A percentile compares a stretch with the other conserved stretches of the same genome.
phyloP scores from a whole-genome alignment of 805 yeast genomes.

The Cyberlindnera americana region DNA sequence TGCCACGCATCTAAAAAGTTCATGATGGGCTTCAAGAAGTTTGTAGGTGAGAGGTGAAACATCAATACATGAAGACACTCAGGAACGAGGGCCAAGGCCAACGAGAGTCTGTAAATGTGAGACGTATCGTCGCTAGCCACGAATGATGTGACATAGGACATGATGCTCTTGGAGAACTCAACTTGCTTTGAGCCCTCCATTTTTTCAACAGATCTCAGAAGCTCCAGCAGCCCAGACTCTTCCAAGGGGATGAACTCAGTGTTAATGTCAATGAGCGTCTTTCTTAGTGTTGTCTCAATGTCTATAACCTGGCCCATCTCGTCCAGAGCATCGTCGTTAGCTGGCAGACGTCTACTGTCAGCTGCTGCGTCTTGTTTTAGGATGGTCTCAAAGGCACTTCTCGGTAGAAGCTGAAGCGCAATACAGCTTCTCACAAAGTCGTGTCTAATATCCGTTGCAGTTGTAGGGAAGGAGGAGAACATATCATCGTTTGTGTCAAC shows the following conservation, averaged over 20 bases:
- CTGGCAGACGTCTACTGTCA: conserved; percentile 31
- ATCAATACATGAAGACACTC: conserved; percentile 40
- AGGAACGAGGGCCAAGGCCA: conserved; percentile 44
- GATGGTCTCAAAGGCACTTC: conserved; percentile 30
- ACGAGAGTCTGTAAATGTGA: conserved; percentile 47
- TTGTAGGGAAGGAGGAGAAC: conserved; percentile 48
- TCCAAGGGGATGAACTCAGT: conserved; percentile 48
- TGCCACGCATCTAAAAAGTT: conserved; percentile 48
- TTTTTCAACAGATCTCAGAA: conserved; percentile 44
- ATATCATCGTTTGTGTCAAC: conserved; percentile 37
- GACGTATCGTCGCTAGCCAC: conserved; percentile 38
- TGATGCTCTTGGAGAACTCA: conserved; percentile 38
- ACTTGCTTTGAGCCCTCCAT: conserved; percentile 46
- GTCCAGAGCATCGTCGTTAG: conserved; percentile 33
- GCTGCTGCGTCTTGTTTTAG: conserved; percentile 39
- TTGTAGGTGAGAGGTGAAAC: conserved; percentile 42
- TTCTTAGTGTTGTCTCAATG: conserved; percentile 27
- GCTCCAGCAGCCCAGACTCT: conserved; percentile 49
- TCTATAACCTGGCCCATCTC: conserved; percentile 32
- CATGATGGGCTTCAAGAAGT: conserved; percentile 42
- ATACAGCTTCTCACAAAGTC: conserved; percentile 47
- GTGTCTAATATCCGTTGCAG: conserved; percentile 45
- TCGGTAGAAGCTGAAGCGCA: conserved; percentile 36
- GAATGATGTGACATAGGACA: conserved; percentile 33
- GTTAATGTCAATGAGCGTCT: conserved; percentile 35